Conservation (phyloP, 2,329 filamentous ascomycete species). For the Phialophora macrospora region DNA sequence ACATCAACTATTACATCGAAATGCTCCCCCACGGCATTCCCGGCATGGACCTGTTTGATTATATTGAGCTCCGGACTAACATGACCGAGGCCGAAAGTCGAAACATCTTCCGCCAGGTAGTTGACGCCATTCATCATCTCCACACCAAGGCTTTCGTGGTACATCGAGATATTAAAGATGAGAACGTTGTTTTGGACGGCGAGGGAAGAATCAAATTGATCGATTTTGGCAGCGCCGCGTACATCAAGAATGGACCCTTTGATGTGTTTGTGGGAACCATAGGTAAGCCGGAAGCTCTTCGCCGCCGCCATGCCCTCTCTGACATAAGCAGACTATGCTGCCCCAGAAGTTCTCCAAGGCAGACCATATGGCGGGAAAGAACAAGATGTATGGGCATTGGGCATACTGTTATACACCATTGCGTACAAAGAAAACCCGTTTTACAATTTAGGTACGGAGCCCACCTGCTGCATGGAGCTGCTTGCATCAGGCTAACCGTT, state of each 20-base stretch:
- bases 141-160: conserved; percentile 91
- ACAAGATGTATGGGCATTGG: conserved; percentile 97
- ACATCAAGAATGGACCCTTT: conserved; percentile 97
- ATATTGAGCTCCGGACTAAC: conserved; percentile 92
- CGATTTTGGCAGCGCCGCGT: conserved; percentile 96
- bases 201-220: conserved; percentile 96
- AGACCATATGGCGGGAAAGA: conserved; percentile 92
- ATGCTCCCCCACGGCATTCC: conserved; percentile 95
- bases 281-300: conserved; percentile 63
- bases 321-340: conserved; percentile 78
- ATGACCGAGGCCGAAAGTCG: conserved; percentile 95
- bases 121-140: conserved; percentile 84
- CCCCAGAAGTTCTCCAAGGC: conserved; percentile 94
- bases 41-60: conserved; percentile 98
- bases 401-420: conserved; percentile 96
- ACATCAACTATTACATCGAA: conserved; percentile 93
- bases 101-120: conserved; percentile 94
- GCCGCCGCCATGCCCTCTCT: background rate
- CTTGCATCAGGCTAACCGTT: conserved; percentile 48
- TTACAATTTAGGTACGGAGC: conserved; percentile 32
- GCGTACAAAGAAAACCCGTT: conserved; percentile 85
- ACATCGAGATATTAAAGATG: conserved; percentile 97
- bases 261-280: conserved; percentile 99
- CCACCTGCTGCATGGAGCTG: background rate
- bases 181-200: conserved; percentile 94